Evolutionary conservation across 257 asterid species (phyloP).

Genomic region (Cynanchum wilfordii): DNA sequence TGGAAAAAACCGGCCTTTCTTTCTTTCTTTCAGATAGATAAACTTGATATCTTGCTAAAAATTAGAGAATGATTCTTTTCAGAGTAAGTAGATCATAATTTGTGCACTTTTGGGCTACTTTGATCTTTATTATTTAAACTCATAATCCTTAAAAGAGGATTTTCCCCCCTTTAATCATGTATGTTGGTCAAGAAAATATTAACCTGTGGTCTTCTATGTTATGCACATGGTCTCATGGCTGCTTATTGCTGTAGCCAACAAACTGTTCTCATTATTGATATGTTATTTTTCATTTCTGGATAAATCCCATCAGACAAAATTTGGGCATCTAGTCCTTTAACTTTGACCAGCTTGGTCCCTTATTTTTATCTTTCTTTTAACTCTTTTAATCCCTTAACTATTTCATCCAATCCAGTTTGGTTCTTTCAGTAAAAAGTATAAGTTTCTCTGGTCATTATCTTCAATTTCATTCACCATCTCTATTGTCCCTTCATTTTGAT

Average conservation of each 20-base stretch:
- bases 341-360: too few species aligned
- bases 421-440: too few species aligned
- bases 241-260: not conserved
- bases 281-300: not conserved
- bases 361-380: too few species aligned
- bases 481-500: too few species aligned
- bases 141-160: not conserved
- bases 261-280: not conserved
- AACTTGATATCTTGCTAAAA: not conserved
- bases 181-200: not conserved
- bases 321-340: too few species aligned
- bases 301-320: not conserved
- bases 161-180: not conserved
- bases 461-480: too few species aligned
- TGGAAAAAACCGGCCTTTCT: constrained; percentile 2
- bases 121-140: not conserved
- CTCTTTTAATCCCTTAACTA: too few species aligned
- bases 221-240: not conserved
- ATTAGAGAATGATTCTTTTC: not conserved
- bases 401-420: too few species aligned
- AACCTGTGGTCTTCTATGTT: not conserved
- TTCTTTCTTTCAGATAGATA: not conserved
- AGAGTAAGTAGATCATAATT: not conserved
- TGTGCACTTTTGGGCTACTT: not conserved
- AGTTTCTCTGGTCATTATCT: too few species aligned